Evolutionary conservation across 2,329 filamentous ascomycete species (phyloP).

Genomic region (Cyanodermella asteris): DNA sequence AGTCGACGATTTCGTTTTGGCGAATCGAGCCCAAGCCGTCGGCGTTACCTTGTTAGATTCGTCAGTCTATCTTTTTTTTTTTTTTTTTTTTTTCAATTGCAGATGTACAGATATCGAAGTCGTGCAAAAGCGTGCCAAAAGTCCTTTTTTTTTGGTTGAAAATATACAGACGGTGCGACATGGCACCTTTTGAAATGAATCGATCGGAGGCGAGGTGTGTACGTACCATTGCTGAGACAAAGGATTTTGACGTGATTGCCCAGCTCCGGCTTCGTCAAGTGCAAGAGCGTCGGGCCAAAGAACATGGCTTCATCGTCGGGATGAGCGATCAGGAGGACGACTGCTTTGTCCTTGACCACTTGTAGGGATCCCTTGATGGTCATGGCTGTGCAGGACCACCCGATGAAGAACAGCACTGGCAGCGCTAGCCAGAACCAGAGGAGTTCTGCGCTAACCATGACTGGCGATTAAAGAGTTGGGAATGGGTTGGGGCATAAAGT

Average conservation of each 20-base stretch:
- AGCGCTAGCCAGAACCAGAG: slow-evolving; percentile 15
- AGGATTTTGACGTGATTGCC: slow-evolving; percentile 88
- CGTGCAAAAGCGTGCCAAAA: neutral
- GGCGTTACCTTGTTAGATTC: slow-evolving; percentile 41
- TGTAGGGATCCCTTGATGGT: slow-evolving; percentile 25
- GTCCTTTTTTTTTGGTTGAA: neutral
- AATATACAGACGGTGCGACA: too few relatives aligned
- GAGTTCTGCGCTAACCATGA: too few relatives aligned
- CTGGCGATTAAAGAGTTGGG: too few relatives aligned
- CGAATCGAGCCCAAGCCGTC: slow-evolving; percentile 69
- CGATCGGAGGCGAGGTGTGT: neutral
- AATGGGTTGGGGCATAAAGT: too few relatives aligned
- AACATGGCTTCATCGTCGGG: slow-evolving; percentile 99
- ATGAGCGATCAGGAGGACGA: slow-evolving; percentile 84
- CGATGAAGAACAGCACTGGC: slow-evolving; percentile 18
- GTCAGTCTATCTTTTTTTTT: neutral
- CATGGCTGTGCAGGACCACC: slow-evolving; percentile 16
- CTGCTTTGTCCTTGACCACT: slow-evolving; percentile 55
- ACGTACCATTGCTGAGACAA: slow-evolving; percentile 62
- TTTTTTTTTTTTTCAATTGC: neutral
- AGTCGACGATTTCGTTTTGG: slow-evolving; percentile 64
- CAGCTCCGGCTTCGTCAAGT: slow-evolving; percentile 56
- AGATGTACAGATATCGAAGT: neutral
- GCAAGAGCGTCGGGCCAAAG: slow-evolving; percentile 73
- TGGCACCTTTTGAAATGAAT: neutral